phyloP scores from a whole-genome alignment of 768 basidiomycete genomes.

The Rhizopogon salebrosus region DNA sequence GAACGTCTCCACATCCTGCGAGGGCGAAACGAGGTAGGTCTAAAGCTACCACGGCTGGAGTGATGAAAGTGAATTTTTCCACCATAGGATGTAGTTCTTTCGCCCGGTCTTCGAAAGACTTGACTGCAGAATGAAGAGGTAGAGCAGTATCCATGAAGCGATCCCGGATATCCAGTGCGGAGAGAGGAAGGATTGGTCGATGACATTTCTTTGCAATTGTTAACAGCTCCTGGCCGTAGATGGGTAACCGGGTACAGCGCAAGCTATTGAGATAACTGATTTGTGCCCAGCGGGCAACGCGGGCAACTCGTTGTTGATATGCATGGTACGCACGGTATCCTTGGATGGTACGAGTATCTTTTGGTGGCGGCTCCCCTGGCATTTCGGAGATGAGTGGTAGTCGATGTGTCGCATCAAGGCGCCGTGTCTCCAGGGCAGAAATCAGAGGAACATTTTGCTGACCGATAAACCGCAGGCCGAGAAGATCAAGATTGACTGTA shows the following conservation, averaged over 20 bases:
- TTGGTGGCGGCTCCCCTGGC: slow-evolving; percentile 61
- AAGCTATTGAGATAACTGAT: slow-evolving; percentile 69
- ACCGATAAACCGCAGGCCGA: slow-evolving; percentile 61
- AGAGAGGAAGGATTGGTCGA: slow-evolving; percentile 48
- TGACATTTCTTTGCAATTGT: slow-evolving; percentile 31
- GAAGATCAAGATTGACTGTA: slow-evolving; percentile 50
- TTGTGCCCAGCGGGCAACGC: slow-evolving; percentile 60
- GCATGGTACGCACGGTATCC: slow-evolving; percentile 59
- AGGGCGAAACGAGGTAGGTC: slow-evolving; percentile 69
- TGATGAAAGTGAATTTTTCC: slow-evolving; percentile 74
- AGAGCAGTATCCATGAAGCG: slow-evolving; percentile 40
- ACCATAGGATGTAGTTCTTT: slow-evolving; percentile 48
- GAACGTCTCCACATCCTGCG: slow-evolving; percentile 31
- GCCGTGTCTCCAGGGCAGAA: slow-evolving; percentile 46
- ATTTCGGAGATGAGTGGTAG: slow-evolving; percentile 50
- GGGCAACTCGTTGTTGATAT: slow-evolving; percentile 43
- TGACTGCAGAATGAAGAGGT: slow-evolving; percentile 44
- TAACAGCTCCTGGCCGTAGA: slow-evolving; percentile 44
- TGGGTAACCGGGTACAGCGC: slow-evolving; percentile 51
- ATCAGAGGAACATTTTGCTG: slow-evolving; percentile 49
- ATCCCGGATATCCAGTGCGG: slow-evolving; percentile 33
- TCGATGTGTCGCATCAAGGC: slow-evolving; percentile 53
- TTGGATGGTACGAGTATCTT: slow-evolving; percentile 68
- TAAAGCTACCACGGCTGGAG: slow-evolving; percentile 69
- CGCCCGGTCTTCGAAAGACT: slow-evolving; percentile 59